These are phyloP conservation scores for Macrocystidia cucumis DNA, from an alignment of 1,284 basidiomycete species.

Conservation along the genomic window DNA sequence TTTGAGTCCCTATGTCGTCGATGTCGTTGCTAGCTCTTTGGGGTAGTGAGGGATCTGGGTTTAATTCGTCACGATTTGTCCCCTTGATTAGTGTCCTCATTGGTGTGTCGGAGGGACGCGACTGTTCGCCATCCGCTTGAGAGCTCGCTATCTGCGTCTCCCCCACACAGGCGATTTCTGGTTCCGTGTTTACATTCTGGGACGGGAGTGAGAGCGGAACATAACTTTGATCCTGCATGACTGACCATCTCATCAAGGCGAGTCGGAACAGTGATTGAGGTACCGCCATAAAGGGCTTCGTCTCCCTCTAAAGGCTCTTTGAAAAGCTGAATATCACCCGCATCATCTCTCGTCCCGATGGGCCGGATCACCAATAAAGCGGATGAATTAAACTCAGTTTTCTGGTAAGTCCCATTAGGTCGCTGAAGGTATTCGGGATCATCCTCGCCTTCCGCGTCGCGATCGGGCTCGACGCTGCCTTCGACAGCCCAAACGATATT, in stretches of 20 bases:
- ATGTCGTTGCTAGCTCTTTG: too few relatives aligned
- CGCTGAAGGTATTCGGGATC: constrained; percentile 29
- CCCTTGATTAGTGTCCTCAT: too few relatives aligned
- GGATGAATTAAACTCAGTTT: too few relatives aligned
- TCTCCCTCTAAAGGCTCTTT: constrained; percentile 17
- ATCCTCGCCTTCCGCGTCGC: constrained; percentile 43
- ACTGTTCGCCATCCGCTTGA: constrained; percentile 8
- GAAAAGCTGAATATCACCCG: constrained; percentile 34
- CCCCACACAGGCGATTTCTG: constrained; percentile 22
- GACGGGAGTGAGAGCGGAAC: background rate
- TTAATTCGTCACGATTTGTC: too few relatives aligned
- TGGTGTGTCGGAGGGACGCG: constrained; percentile 5
- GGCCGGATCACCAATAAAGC: constrained; percentile 25
- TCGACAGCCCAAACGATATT: constrained; percentile 47
- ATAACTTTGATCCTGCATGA: background rate
- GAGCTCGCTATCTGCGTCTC: constrained; percentile 45
- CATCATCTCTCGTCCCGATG: constrained; percentile 39
- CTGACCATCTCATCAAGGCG: constrained; percentile 51
- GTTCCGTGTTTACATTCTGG: constrained; percentile 17
- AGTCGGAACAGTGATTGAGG: constrained; percentile 43
- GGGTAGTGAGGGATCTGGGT: too few relatives aligned
- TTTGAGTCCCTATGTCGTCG: background rate
- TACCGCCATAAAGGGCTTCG: constrained; percentile 43
- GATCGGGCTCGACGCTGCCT: constrained; percentile 21
- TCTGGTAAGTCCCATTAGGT: constrained; percentile 32